Percentiles rank a stretch among this genome's conserved stretches.
These are phyloP conservation scores for Fusarium begoniae DNA, from an alignment of 2,329 filamentous ascomycete species.

Conservation along the genomic window DNA sequence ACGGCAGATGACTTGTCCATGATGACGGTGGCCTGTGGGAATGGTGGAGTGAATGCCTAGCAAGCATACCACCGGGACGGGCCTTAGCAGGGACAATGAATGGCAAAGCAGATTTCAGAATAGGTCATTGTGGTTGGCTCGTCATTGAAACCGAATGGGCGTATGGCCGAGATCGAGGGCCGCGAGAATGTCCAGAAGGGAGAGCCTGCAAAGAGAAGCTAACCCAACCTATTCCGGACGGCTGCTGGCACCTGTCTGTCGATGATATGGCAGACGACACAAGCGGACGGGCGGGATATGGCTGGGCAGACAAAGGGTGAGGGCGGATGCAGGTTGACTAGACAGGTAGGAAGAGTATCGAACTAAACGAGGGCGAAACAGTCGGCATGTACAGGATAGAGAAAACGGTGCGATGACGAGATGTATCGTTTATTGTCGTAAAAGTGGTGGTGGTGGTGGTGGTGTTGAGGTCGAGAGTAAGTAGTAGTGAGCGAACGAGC, in stretches of 20 bases:
- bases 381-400: constrained; percentile 4
- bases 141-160: constrained; percentile 43
- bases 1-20: constrained; percentile 50
- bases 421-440: constrained; percentile 26
- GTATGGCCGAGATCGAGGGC: constrained; percentile 34
- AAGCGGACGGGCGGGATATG: constrained; percentile 36
- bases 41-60: constrained; percentile 42
- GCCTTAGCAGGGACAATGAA: constrained; percentile 44
- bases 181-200: constrained; percentile 20
- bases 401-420: constrained; percentile 11
- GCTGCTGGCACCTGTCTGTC: constrained; percentile 37
- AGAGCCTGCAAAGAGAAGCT: constrained; percentile 31
- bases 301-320: constrained; percentile 34
- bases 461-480: constrained; percentile 32
- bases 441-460: constrained; percentile 23
- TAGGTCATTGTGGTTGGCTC: constrained; percentile 50
- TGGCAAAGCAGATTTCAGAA: constrained; percentile 40
- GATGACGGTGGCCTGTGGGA: constrained; percentile 38
- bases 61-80: constrained; percentile 47
- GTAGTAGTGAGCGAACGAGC: constrained; percentile 14
- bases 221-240: constrained; percentile 45
- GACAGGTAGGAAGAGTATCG: neutral
- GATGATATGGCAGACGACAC: constrained; percentile 36
- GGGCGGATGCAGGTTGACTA: constrained; percentile 12
- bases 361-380: constrained; percentile 5